A percentile compares a stretch with the other conserved stretches of the same genome.
phyloP scores from a whole-genome alignment of 768 basidiomycete genomes.

The Mycena filopes region DNA sequence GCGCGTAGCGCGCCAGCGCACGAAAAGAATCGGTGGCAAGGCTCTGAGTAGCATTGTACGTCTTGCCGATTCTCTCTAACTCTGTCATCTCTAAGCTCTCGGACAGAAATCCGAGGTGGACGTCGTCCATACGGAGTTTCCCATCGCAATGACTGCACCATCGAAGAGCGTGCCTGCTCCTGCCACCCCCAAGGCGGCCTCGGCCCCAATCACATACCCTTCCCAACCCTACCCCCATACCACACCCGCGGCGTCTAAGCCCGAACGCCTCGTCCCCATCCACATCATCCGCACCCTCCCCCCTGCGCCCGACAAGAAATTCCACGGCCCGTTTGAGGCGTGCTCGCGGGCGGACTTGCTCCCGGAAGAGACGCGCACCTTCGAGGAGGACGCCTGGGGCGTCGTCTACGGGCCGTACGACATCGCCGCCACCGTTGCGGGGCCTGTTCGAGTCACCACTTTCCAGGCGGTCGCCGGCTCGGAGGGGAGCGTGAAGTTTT shows the following conservation, averaged over 20 bases:
- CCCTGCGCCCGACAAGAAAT: not conserved
- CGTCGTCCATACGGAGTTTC: not conserved
- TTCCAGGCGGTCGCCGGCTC: not conserved
- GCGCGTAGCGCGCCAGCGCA: not conserved
- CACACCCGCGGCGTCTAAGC: not conserved
- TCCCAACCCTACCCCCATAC: not conserved
- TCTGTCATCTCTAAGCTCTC: not conserved
- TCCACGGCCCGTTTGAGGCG: constrained; percentile 12
- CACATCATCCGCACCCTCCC: constrained; percentile 18
- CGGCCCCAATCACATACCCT: not conserved
- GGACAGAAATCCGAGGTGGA: too few relatives aligned
- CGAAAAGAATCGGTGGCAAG: not conserved
- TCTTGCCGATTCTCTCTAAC: not conserved
- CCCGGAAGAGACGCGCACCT: constrained; percentile 6
- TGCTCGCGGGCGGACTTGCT: constrained; percentile 8
- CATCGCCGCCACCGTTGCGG: not conserved
- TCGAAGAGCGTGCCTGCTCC: too few relatives aligned
- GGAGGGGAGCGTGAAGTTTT: not conserved
- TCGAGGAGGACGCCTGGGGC: constrained; percentile 15
- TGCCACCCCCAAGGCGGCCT: not conserved
- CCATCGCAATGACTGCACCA: too few relatives aligned
- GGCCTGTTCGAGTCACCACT: not conserved
- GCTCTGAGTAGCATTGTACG: not conserved
- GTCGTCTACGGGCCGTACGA: not conserved
- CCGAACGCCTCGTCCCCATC: not conserved